Evolutionary conservation across 23 red algal species (phyloP), one percentile per base, ranked within the genome.

Genomic region (Gracilaria vermiculophylla): DNA sequence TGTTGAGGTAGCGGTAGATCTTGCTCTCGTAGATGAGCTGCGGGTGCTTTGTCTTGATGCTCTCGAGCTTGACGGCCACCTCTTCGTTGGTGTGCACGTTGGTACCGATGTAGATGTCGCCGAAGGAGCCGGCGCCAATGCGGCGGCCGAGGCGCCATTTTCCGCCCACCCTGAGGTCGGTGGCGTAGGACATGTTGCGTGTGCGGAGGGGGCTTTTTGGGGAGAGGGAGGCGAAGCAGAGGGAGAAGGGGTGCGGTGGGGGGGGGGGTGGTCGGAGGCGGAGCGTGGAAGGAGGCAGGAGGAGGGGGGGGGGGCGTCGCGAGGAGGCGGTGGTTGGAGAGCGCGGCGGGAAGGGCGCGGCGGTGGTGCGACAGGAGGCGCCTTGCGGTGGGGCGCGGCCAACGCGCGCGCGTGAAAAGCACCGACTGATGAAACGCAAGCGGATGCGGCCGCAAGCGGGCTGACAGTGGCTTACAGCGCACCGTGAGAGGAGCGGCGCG

Each of bases 21-120:
- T 98, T 98, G 78, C 87, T 93, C 86, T 98, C 96, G 71, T 98
- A 98, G 34, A 94, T 82, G 32, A 98, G 96, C 81, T 98, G 96
- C 14, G 96, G 96, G 65, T 98, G 96, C 76, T 92, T 95, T 35
- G 92, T 98, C 67, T 98, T 98, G 62, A 77, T 67, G 62, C 52
- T 89, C 81, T 98, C 96, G 58, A 98, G 87, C 86, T 98, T 98
- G 76, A 98, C 94, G 13, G 96, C 96, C 8, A 98, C 96, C 78
- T 98, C 96, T 67, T 98, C 96, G 62, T 89, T 91, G 27, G 96
- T 95, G 21, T 65, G 77, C 27, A 98, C 78, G 76, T 93, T 95
- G 13, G 81, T 90, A 69, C 96, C 96, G 19, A 98, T 86, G 88
- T 98, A 98, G 82, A 98, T 98, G 67, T 98, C 96, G 35, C 96